A percentile compares a stretch with the other conserved stretches of the same genome.
These are phyloP conservation scores for Alternaria consortialis DNA, from an alignment of 2,329 filamentous ascomycete genomes.

Conservation along the genomic window DNA sequence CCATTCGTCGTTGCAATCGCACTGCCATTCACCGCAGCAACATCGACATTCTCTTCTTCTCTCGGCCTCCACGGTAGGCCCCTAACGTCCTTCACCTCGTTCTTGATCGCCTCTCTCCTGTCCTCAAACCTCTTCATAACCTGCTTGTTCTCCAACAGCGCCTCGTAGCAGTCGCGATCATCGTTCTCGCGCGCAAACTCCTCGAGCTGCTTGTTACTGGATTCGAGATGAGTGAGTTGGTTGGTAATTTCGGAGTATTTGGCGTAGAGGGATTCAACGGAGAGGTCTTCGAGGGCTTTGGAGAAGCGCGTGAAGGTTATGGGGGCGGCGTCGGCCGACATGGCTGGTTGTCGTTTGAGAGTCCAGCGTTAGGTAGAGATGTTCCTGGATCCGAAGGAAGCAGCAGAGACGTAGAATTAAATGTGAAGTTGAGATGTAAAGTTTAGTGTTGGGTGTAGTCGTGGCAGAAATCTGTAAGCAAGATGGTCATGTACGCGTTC, in stretches of 20 bases:
- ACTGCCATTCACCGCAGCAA: background rate
- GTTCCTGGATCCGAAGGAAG: background rate
- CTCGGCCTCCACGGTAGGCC: conserved; percentile 62
- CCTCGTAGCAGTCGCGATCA: conserved; percentile 77
- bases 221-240: conserved; percentile 75
- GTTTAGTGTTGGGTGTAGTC: background rate
- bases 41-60: conserved; percentile 24
- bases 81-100: conserved; percentile 69
- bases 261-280: conserved; percentile 72
- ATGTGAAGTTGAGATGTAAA: background rate
- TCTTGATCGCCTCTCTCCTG: conserved; percentile 69
- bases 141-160: conserved; percentile 74
- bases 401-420: background rate
- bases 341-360: conserved; percentile 40
- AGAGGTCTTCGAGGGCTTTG: conserved; percentile 72
- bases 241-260: conserved; percentile 81
- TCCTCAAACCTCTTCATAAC: conserved; percentile 75
- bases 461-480: background rate
- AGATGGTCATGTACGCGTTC: background rate
- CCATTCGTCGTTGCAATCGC: background rate
- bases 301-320: conserved; percentile 72
- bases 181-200: conserved; percentile 64
- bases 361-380: background rate
- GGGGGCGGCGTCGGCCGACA: conserved; percentile 70
- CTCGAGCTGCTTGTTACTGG: conserved; percentile 76